A percentile compares a stretch with the other conserved stretches of the same genome.
Evolutionary conservation across 225 moss, liverwort and hornwort genomes (phyloP).

Genomic region (Asterella californica): DNA sequence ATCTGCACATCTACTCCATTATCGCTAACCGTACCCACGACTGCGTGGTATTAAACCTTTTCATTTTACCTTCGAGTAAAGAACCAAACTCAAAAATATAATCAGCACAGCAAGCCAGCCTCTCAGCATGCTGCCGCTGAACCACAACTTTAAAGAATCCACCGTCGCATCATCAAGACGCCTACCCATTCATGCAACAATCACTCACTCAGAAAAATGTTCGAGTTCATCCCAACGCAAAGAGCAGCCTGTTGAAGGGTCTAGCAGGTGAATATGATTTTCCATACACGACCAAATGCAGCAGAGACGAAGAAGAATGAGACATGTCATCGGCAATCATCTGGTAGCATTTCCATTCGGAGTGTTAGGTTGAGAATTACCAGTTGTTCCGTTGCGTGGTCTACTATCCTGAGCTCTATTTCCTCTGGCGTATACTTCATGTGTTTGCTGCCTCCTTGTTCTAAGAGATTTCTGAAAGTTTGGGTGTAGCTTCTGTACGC

Average conservation of each 20-base stretch:
- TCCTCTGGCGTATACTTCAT: slow-evolving; percentile 73
- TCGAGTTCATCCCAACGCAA: background rate
- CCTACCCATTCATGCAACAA: background rate
- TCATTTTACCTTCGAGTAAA: background rate
- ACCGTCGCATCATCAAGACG: background rate
- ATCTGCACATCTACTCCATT: background rate
- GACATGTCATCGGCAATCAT: background rate
- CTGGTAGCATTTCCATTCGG: background rate
- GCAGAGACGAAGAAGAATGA: background rate
- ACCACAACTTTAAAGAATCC: background rate
- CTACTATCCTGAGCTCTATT: slow-evolving; percentile 40
- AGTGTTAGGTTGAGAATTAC: slow-evolving; percentile 20
- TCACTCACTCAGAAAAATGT: background rate
- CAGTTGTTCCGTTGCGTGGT: slow-evolving; percentile 23
- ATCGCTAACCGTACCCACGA: background rate
- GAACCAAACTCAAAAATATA: background rate
- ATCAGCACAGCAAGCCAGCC: background rate
- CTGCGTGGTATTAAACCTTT: background rate
- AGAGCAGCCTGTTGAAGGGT: no score
- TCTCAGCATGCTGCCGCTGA: background rate
- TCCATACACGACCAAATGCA: background rate
- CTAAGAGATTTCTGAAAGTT: slow-evolving; percentile 46
- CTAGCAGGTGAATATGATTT: no score
- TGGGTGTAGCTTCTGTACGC: slow-evolving; percentile 72
- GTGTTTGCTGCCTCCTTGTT: slow-evolving; percentile 54